phyloP scores from a whole-genome alignment of 192 early-diverging fungal genomes.

The Entomortierella beljakovae region DNA sequence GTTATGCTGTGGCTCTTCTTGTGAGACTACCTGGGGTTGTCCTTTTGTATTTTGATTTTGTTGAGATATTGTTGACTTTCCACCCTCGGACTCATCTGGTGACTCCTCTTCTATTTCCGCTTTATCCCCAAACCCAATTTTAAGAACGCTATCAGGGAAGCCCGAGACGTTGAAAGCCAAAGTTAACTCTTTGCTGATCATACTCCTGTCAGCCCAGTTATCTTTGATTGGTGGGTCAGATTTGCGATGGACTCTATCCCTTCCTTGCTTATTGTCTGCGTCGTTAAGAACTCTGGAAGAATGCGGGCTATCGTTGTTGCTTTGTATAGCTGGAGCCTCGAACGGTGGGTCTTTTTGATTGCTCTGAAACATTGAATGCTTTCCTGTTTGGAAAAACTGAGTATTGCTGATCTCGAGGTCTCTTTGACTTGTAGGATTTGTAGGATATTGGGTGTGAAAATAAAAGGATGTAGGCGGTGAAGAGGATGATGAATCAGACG shows the following conservation, averaged over 20 bases:
- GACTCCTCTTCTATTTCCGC: too few relatives aligned
- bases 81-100: background rate
- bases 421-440: background rate
- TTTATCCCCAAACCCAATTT: too few relatives aligned
- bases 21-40: background rate
- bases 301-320: background rate
- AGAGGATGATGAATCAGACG: background rate
- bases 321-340: too few relatives aligned
- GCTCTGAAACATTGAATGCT: background rate
- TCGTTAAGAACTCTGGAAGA: background rate
- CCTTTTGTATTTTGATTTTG: background rate
- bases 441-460: background rate
- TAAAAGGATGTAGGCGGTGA: background rate
- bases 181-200: background rate
- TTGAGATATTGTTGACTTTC: background rate
- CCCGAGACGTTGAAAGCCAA: background rate
- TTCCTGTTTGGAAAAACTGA: too few relatives aligned
- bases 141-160: background rate
- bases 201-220: background rate
- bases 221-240: background rate
- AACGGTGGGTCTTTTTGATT: background rate
- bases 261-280: background rate
- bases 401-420: too few relatives aligned
- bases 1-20: background rate
- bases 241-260: background rate